Evolutionary conservation across 495 filamentous ascomycete species (phyloP), one percentile per base, ranked within the genome.

Genomic region (Trichoderma parareesei): DNA sequence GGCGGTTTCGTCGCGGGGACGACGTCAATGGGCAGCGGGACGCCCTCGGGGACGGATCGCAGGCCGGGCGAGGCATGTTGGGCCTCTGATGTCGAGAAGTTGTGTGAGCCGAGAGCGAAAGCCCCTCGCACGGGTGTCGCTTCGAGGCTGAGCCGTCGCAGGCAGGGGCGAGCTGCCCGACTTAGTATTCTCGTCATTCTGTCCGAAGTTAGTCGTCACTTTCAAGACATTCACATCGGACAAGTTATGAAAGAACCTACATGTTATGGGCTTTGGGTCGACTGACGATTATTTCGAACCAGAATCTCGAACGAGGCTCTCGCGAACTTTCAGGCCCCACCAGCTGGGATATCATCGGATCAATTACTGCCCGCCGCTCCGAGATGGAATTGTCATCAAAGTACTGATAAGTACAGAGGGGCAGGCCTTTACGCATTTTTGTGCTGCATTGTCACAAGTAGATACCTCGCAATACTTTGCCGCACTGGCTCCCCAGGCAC

Each of bases 1-100:
- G 92, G 93, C 2, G 92, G 93, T 76, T 96, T 92, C 1, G 86
- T 90, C 6, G 84, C 81, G 38, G 90, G 87, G 74, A 83, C 69
- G 74, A 76, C 69, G 82, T 83, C 71, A 71, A 74, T 71, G 71
- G 84, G 75, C 35, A 38, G 63, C 46, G 37, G 46, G 5, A 42
- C 44, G 14, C 41, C 48, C 27, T 40, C 60, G 7, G 60, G 37
- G 18, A 57, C 27, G 33, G 53, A 57, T 37, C 53, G 53, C 27
- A 43, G 16, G 38, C 60, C 60, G 38, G 41, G 38, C 35, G 60
- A n/a, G 3, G 60, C 60, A 41, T 61, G 20, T 27, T 61, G 60
- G 11, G 38, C 38, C 7, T 40, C 35, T 40, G 60, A 61, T 61
- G 60, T 61, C 60, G 60, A 61, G 41, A 61, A 61, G 60, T 42